phyloP scores from a whole-genome alignment of 2,329 filamentous ascomycete genomes.

The Aspergillus latus region DNA sequence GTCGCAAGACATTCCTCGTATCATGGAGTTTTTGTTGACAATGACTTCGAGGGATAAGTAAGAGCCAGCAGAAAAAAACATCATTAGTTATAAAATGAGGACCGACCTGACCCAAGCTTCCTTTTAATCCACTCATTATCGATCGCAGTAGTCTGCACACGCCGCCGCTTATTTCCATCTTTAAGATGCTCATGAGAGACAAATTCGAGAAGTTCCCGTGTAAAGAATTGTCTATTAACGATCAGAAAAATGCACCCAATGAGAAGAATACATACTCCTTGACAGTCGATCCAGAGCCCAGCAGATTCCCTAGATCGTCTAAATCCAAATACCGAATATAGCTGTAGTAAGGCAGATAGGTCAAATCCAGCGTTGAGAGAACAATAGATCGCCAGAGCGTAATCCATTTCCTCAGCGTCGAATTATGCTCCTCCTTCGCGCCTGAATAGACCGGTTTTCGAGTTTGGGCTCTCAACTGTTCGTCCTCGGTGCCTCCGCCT shows the following conservation, averaged over 20 bases:
- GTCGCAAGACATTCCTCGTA: constrained; percentile 60
- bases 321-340: constrained; percentile 67
- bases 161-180: constrained; percentile 25
- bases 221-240: constrained; percentile 51
- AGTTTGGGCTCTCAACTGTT: constrained; percentile 35
- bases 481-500: constrained; percentile 47
- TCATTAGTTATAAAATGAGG: not conserved
- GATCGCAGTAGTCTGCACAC: constrained; percentile 21
- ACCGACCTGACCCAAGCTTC: constrained; percentile 50
- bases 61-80: not conserved
- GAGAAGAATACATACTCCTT: constrained; percentile 46
- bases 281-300: constrained; percentile 61
- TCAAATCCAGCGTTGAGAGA: constrained; percentile 61
- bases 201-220: constrained; percentile 41
- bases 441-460: constrained; percentile 25
- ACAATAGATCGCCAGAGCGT: constrained; percentile 69
- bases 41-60: constrained; percentile 38
- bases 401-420: constrained; percentile 58
- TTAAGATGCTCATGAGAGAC: constrained; percentile 20
- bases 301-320: constrained; percentile 58
- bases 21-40: constrained; percentile 50
- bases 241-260: constrained; percentile 6
- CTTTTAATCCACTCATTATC: constrained; percentile 44
- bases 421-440: constrained; percentile 44
- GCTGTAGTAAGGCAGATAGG: constrained; percentile 67